A percentile compares a stretch with the other conserved stretches of the same genome.
phyloP scores from a whole-genome alignment of 805 yeast genomes.

The Metschnikowia reukaufii region DNA sequence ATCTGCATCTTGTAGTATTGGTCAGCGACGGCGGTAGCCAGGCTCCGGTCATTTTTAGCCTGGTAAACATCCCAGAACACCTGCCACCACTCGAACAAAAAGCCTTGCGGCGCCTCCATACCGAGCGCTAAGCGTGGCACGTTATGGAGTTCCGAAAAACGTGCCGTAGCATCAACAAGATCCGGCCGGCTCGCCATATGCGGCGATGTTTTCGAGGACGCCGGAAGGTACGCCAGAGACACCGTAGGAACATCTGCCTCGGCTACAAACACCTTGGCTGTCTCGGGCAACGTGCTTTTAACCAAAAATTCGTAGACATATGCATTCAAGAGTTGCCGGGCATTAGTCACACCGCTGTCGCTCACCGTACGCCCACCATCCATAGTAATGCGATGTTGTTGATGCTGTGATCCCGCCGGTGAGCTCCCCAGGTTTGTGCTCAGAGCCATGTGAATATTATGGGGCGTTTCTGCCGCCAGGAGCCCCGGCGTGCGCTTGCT shows the following conservation, averaged over 20 bases:
- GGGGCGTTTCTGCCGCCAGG: constrained; percentile 10
- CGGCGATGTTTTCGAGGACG: constrained; percentile 23
- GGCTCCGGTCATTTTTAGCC: constrained; percentile 52
- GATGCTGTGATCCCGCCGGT: constrained; percentile 8
- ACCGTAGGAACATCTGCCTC: constrained; percentile 68
- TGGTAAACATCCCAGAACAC: constrained; percentile 92
- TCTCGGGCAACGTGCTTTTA: constrained; percentile 67
- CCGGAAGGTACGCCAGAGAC: not conserved
- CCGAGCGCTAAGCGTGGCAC: constrained; percentile 52
- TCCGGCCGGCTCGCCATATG: constrained; percentile 13
- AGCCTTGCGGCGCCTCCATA: constrained; percentile 85
- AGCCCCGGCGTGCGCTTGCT: constrained; percentile 33
- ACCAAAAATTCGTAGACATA: constrained; percentile 83
- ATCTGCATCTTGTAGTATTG: constrained; percentile 68
- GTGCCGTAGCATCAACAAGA: constrained; percentile 16
- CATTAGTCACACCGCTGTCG: constrained; percentile 49
- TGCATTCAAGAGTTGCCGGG: constrained; percentile 69
- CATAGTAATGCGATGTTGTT: constrained; percentile 18
- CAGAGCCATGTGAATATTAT: constrained; percentile 6
- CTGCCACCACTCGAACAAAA: constrained; percentile 93
- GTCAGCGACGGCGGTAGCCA: constrained; percentile 46
- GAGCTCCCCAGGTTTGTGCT: constrained; percentile 8
- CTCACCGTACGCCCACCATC: constrained; percentile 28
- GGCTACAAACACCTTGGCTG: constrained; percentile 70
- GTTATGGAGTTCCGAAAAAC: constrained; percentile 39